Percentiles rank a stretch among this genome's conserved stretches.
Conservation (phyloP, 2,329 filamentous ascomycete species). For the Lasiodiplodia gonubiensis region DNA sequence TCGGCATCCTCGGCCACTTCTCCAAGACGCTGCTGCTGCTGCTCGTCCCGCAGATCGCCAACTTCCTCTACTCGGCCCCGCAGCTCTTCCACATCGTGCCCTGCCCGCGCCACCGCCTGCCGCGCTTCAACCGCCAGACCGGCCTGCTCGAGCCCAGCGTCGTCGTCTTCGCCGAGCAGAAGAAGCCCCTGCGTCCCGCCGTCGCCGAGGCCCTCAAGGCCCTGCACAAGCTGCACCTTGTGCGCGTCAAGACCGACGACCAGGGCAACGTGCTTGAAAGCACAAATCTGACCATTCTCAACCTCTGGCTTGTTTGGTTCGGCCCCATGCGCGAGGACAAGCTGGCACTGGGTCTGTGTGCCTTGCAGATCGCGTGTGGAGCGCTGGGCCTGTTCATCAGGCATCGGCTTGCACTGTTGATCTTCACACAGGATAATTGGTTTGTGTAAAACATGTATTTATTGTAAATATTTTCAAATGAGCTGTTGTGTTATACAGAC, state of each 20-base stretch:
- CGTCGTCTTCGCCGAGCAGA: conserved; percentile 63
- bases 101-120: conserved; percentile 90
- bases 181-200: conserved; percentile 69
- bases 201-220: conserved; percentile 70
- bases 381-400: conserved; percentile 83
- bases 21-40: conserved; percentile 93
- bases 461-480: background rate
- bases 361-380: conserved; percentile 77
- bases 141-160: conserved; percentile 86
- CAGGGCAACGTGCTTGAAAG: conserved; percentile 76
- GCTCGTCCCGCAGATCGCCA: conserved; percentile 92
- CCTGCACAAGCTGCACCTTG: conserved; percentile 69
- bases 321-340: conserved; percentile 88
- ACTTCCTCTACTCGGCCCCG: conserved; percentile 91
- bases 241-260: conserved; percentile 71
- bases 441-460: conserved; percentile 29
- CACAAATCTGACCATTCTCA: conserved; percentile 90
- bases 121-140: conserved; percentile 82
- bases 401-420: conserved; percentile 81
- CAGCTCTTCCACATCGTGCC: conserved; percentile 90
- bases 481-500: background rate
- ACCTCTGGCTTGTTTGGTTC: conserved; percentile 95
- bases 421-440: conserved; percentile 88
- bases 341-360: conserved; percentile 77
- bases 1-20: conserved; percentile 96